These are phyloP conservation scores for Rhododendron mucronatum DNA, from an alignment of 148 eudicot species.

Conservation along the genomic window DNA sequence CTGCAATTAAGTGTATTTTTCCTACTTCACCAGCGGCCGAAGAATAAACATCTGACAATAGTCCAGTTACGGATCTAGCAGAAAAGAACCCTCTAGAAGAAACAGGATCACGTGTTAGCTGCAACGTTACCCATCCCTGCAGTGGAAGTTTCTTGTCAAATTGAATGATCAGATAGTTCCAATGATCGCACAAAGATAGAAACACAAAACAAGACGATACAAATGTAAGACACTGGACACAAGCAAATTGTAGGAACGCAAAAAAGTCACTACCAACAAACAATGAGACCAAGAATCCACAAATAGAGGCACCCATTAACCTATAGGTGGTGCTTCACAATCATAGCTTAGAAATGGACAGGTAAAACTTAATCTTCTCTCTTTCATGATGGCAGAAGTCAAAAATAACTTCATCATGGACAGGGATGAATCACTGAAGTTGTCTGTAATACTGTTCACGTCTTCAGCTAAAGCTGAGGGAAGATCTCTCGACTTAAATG, in stretches of 20 bases:
- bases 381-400: not conserved
- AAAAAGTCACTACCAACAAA: not conserved
- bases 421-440: not conserved
- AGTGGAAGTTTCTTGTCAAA: constrained; percentile 18
- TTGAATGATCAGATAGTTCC: not conserved
- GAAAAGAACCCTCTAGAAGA: constrained; percentile 67
- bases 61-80: constrained; percentile 89
- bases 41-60: constrained; percentile 75
- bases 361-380: not conserved
- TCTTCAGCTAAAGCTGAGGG: not conserved
- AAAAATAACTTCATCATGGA: not conserved
- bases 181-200: not conserved
- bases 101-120: constrained; percentile 66
- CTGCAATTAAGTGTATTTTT: constrained; percentile 84
- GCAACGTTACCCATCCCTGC: constrained; percentile 90
- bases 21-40: constrained; percentile 92
- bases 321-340: not conserved
- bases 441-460: not conserved
- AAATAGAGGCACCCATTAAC: not conserved
- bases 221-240: not conserved
- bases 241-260: not conserved
- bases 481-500: not conserved
- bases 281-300: not conserved
- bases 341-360: not conserved
- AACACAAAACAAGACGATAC: not conserved